These are phyloP conservation scores for Bipolaris oryzae DNA, from an alignment of 2,329 filamentous ascomycete genomes.

Conservation along the genomic window DNA sequence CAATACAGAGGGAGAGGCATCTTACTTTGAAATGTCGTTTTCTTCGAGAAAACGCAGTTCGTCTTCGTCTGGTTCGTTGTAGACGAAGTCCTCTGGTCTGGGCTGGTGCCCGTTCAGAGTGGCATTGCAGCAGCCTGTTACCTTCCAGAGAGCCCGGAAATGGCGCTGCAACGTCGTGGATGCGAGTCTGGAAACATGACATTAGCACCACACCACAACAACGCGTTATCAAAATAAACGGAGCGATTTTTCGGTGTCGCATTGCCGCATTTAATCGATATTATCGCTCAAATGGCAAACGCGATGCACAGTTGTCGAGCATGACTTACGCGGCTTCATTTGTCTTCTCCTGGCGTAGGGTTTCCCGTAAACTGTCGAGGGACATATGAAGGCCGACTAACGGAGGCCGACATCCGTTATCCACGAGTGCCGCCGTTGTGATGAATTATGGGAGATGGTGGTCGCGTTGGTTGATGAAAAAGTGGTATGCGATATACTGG, in stretches of 20 bases:
- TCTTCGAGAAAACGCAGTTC: slow-evolving; percentile 62
- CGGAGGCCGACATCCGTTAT: slow-evolving; percentile 56
- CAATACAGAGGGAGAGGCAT: slow-evolving; percentile 12
- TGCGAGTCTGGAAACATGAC: slow-evolving; percentile 74
- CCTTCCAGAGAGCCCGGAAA: slow-evolving; percentile 83
- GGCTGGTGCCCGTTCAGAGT: slow-evolving; percentile 59
- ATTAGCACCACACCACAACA: slow-evolving; percentile 46
- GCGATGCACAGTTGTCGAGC: slow-evolving; percentile 12
- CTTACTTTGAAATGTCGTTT: slow-evolving; percentile 65
- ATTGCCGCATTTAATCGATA: slow-evolving; percentile 30
- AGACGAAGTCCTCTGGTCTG: slow-evolving; percentile 62
- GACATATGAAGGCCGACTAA: slow-evolving; percentile 54
- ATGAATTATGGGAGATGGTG: slow-evolving; percentile 41
- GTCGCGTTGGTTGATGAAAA: slow-evolving; percentile 44
- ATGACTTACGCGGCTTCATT: slow-evolving; percentile 54
- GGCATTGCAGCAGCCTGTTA: slow-evolving; percentile 61
- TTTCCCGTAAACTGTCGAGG: slow-evolving; percentile 53
- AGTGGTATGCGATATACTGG: slow-evolving; percentile 37
- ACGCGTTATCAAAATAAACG: slow-evolving; percentile 44
- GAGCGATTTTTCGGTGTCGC: slow-evolving; percentile 52
- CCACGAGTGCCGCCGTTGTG: slow-evolving; percentile 51
- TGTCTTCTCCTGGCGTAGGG: slow-evolving; percentile 48
- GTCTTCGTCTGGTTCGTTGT: slow-evolving; percentile 59
- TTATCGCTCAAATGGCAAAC: slow-evolving; percentile 23
- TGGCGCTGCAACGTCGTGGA: slow-evolving; percentile 66